A percentile compares a stretch with the other conserved stretches of the same genome.
These are phyloP conservation scores for Microcyclosporella mali DNA, from an alignment of 2,329 filamentous ascomycete species.

Conservation along the genomic window DNA sequence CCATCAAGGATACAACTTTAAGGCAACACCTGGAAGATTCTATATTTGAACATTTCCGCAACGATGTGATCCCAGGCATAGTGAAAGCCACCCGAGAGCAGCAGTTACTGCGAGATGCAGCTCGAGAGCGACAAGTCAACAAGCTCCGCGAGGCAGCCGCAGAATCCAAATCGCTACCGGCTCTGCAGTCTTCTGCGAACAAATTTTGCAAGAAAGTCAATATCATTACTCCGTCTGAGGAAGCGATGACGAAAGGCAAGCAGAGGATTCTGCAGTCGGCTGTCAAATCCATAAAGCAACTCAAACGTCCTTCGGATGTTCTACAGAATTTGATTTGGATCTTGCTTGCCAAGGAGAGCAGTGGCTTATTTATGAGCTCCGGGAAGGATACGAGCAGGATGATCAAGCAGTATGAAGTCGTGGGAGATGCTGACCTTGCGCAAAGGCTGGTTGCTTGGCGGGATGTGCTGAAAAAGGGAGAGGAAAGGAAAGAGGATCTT, in stretches of 20 bases:
- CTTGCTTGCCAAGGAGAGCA: conserved; percentile 18
- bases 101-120: conserved; percentile 14
- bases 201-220: conserved; percentile 27
- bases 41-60: conserved; percentile 19
- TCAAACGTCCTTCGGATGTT: conserved; percentile 25
- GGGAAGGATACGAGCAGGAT: conserved; percentile 32
- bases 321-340: conserved; percentile 31
- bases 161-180: conserved; percentile 17
- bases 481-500: conserved; percentile 17
- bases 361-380: conserved; percentile 26
- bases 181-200: conserved; percentile 14
- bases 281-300: conserved; percentile 18
- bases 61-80: conserved; percentile 15
- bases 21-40: conserved; percentile 23
- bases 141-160: conserved; percentile 19
- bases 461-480: conserved; percentile 24
- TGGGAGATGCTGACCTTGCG: conserved; percentile 15
- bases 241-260: conserved; percentile 11
- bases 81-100: conserved; percentile 11
- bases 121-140: conserved; percentile 19
- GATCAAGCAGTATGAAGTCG: conserved; percentile 24
- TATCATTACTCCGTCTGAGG: conserved; percentile 13
- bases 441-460: conserved; percentile 20
- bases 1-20: conserved; percentile 20
- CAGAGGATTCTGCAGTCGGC: conserved; percentile 15